These are phyloP conservation scores for Meira nashicola DNA, from an alignment of 1,284 basidiomycete genomes.

Conservation along the genomic window DNA sequence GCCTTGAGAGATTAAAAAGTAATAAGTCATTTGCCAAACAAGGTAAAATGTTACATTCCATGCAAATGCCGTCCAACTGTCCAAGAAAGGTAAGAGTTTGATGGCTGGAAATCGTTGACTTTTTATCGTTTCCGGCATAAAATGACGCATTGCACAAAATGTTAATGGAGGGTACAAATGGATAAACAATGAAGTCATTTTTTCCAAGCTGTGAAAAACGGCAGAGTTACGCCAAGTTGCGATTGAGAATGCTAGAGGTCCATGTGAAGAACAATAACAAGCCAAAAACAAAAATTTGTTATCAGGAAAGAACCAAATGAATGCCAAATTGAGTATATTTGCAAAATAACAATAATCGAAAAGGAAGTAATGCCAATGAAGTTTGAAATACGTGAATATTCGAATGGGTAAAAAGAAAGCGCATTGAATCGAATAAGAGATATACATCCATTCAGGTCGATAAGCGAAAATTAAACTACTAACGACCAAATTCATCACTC, in stretches of 20 bases:
- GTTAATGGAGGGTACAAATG: slow-evolving; percentile 81
- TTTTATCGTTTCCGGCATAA: slow-evolving; percentile 65
- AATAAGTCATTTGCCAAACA: slow-evolving; percentile 72
- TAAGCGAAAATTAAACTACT: slow-evolving; percentile 77
- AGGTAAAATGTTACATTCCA: slow-evolving; percentile 68
- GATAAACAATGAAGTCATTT: slow-evolving; percentile 78
- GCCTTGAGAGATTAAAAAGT: slow-evolving; percentile 24
- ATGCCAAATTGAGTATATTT: slow-evolving; percentile 80
- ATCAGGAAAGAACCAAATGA: slow-evolving; percentile 54
- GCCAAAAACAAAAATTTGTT: slow-evolving; percentile 38
- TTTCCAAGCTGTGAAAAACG: slow-evolving; percentile 87
- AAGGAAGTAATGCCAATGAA: slow-evolving; percentile 85
- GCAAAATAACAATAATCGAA: slow-evolving; percentile 63
- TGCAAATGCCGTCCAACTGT: slow-evolving; percentile 58
- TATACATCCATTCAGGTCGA: slow-evolving; percentile 69
- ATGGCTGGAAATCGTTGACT: slow-evolving; percentile 72
- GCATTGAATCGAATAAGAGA: slow-evolving; percentile 70
- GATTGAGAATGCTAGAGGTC: slow-evolving; percentile 82
- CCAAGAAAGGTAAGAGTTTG: slow-evolving; percentile 61
- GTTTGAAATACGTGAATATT: slow-evolving; percentile 58
- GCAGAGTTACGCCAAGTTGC: slow-evolving; percentile 93
- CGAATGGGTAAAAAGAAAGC: slow-evolving; percentile 74
- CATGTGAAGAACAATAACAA: slow-evolving; percentile 43
- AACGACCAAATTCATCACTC: slow-evolving; percentile 78
- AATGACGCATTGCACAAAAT: slow-evolving; percentile 58